Evolutionary conservation across 805 yeast species (phyloP), one percentile per base, ranked within the genome.

Genomic region (Dipodascopsis uninucleata): DNA sequence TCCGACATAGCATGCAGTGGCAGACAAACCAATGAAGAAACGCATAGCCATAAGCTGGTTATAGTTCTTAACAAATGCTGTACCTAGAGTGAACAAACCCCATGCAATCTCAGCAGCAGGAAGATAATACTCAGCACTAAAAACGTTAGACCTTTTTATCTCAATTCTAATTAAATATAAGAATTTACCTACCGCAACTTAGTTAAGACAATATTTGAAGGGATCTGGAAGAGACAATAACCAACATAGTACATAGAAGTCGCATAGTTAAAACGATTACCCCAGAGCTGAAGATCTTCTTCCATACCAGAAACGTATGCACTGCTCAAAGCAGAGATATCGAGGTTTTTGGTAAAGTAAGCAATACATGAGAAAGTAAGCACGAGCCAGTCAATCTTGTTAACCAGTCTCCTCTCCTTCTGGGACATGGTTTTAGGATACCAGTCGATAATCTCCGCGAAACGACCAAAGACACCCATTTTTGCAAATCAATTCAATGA

Each of bases 251-350:
- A 65, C 34, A 65, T 53, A 3, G 75, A 71, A 50, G 70, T 72
- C 23, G 69, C 70, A 28, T 66, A 58, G 49, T 71, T 71, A 69
- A 81, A 69, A 53, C 82, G 84, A 57, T 81, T 76, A n/a, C 84
- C 85, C 44, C 69, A 56, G 72, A 83, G 71, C 5, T 70, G 67
- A 31, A 81, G 64, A 37, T 71, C 80, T 50, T 37, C 78, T 44
- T 71, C 62, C 76, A 82, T 70, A 16, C 85, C 82, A n/a, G 80
- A 72, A 36, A 79, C 79, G 56, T 79, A 81, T 1, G 86, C 87
- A 56, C 81, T 78, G 17, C 34, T 72, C 43, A 77, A 65, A 58
- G 81, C 82, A 32, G 76, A 67, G 41, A 71, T 71, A 58, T 82
- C 87, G 36, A 82, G 65, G 44, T 78, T 77, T 60, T 81, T 81